phyloP scores from a whole-genome alignment of 148 eudicot species.

The Vaccinium myrtillus region DNA sequence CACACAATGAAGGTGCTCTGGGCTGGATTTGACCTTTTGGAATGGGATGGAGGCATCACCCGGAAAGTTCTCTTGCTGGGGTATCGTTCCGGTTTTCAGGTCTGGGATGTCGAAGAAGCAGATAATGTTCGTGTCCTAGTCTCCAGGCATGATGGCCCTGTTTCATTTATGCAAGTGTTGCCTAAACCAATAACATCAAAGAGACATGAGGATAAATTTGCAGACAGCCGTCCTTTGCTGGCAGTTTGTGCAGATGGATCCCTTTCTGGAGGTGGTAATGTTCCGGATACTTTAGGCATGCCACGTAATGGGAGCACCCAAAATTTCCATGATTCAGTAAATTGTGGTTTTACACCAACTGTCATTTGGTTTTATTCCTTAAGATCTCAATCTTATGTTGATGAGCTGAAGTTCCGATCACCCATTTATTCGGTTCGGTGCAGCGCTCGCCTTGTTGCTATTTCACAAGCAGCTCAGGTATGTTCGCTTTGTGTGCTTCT shows the following conservation, averaged over 20 bases:
- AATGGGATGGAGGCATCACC: slow-evolving; percentile 38
- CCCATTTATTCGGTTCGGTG: slow-evolving; percentile 68
- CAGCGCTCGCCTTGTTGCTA: slow-evolving; percentile 71
- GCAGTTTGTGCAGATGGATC: slow-evolving; percentile 65
- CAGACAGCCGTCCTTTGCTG: slow-evolving; percentile 61
- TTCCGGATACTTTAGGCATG: slow-evolving; percentile 31
- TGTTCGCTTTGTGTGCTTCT: slow-evolving; percentile 1
- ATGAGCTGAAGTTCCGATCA: slow-evolving; percentile 63
- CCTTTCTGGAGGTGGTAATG: slow-evolving; percentile 37
- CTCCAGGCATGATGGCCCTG: slow-evolving; percentile 66
- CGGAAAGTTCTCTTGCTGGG: slow-evolving; percentile 75
- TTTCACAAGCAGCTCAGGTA: slow-evolving; percentile 85
- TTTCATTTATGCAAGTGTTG: slow-evolving; percentile 68
- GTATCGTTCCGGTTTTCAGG: slow-evolving; percentile 75
- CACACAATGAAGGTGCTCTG: slow-evolving; percentile 60
- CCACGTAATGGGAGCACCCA: slow-evolving; percentile 36
- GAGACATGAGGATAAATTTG: slow-evolving; percentile 41
- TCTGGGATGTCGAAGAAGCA: slow-evolving; percentile 88
- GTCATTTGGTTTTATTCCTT: slow-evolving; percentile 74
- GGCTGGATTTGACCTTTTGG: slow-evolving; percentile 90
- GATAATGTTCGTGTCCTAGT: slow-evolving; percentile 65
- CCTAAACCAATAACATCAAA: slow-evolving; percentile 58
- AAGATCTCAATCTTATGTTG: slow-evolving; percentile 56
- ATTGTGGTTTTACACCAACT: slow-evolving; percentile 45
- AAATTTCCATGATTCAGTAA: slow-evolving; percentile 33